Percentiles rank a stretch among this genome's conserved stretches.
These are phyloP conservation scores for Hericium erinaceus DNA, from an alignment of 768 basidiomycete genomes.

Conservation along the genomic window DNA sequence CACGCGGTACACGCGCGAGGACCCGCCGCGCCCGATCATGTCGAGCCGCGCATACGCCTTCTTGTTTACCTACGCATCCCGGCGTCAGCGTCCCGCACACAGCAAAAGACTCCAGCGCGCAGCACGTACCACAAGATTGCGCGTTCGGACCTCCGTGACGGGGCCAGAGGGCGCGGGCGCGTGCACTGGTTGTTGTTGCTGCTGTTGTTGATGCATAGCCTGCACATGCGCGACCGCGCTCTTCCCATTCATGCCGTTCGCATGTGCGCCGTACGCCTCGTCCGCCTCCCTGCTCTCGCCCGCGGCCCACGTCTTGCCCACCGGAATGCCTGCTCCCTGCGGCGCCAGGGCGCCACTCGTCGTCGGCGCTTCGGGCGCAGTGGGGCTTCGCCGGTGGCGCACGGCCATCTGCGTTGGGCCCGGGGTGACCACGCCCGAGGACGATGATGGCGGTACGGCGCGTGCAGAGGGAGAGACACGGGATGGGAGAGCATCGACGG, in stretches of 20 bases:
- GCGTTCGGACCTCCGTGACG: conserved; percentile 8
- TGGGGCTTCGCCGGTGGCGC: conserved; percentile 58
- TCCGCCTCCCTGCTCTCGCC: conserved; percentile 32
- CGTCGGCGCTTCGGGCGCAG: conserved; percentile 51
- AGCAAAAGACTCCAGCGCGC: background rate
- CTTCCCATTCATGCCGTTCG: background rate
- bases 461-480: conserved; percentile 1
- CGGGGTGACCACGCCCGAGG: conserved; percentile 4
- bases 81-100: background rate
- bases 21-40: conserved; percentile 87
- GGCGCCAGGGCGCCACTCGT: conserved; percentile 29
- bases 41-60: conserved; percentile 78
- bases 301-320: conserved; percentile 36
- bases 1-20: conserved; percentile 92
- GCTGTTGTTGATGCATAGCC: background rate
- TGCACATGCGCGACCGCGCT: background rate
- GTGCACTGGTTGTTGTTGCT: background rate
- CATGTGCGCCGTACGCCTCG: background rate
- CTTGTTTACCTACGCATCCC: conserved; percentile 55
- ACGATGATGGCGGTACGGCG: conserved; percentile 5
- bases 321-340: conserved; percentile 1
- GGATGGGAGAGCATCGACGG: conserved; percentile 27
- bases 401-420: conserved; percentile 4
- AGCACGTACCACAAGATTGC: conserved; percentile 10
- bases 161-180: conserved; percentile 4